These are phyloP conservation scores for Marsdenia floribunda DNA, from an alignment of 257 asterid species.

Conservation along the genomic window DNA sequence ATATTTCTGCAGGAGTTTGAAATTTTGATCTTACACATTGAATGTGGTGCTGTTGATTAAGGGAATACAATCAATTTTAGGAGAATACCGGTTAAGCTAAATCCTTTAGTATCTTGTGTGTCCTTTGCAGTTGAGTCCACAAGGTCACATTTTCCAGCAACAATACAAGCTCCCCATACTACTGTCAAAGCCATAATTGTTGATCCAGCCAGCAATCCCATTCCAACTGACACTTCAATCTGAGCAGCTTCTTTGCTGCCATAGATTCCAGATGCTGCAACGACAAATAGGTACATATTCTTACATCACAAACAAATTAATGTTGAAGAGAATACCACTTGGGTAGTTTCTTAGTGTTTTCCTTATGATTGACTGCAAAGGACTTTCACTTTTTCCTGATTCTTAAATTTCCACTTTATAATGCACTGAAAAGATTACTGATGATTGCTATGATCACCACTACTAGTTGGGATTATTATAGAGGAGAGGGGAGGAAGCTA, in stretches of 20 bases:
- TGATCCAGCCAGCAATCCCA: slow-evolving; percentile 68
- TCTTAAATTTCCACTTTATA: too few relatives aligned
- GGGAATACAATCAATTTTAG: not conserved
- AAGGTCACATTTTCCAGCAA: slow-evolving; percentile 53
- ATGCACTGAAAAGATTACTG: not conserved
- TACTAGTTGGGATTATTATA: too few relatives aligned
- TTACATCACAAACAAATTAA: too few relatives aligned
- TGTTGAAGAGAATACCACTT: too few relatives aligned
- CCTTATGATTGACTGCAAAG: not conserved
- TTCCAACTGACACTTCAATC: slow-evolving; percentile 42
- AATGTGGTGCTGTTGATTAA: not conserved
- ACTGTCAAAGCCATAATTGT: slow-evolving; percentile 55
- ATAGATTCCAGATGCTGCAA: slow-evolving; percentile 41
- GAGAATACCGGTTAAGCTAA: slow-evolving; percentile 12
- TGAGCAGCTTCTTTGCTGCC: slow-evolving; percentile 50
- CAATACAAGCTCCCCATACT: slow-evolving; percentile 50
- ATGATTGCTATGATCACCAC: not conserved
- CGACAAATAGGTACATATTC: not conserved
- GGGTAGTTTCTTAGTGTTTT: too few relatives aligned
- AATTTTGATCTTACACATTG: not conserved
- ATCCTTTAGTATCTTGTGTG: slow-evolving; percentile 15
- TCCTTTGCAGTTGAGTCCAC: slow-evolving; percentile 7
- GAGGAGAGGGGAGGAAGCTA: not conserved
- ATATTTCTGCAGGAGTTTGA: not conserved
- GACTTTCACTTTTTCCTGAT: not conserved